Evolutionary conservation across 2,329 filamentous ascomycete genomes (phyloP), one percentile per base, ranked within the genome.

Genomic region (Elsinoe australis): DNA sequence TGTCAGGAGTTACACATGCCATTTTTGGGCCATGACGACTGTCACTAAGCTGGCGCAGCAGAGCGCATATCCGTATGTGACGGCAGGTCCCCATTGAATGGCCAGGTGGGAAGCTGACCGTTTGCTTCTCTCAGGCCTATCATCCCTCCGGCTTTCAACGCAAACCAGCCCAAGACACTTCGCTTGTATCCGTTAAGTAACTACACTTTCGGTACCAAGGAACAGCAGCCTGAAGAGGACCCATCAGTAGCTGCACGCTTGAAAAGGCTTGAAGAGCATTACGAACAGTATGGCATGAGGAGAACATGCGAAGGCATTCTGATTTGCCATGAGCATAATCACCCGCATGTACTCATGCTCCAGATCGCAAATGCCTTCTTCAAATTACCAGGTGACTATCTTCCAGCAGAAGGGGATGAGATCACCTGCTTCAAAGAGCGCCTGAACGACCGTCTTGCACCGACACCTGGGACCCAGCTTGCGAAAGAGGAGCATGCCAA

Each of bases 351-450:
- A 55, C 73, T 98, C 56, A 96, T 98, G 92, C 77, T 98, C 54
- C 92, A 98, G 74, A 98, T 98, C 61, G 92, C 92, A 47, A 98
- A 98, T 67, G 90, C 92, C 18, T 98, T 98, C 72, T 98, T 98
- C 74, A 98, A 98, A 72, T 78, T 98, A 42, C 92, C 92, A 0
- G 92, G 92, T 51, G 92, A 96, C 69, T 98, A 96, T 65, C 79
- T 98, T 35, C 79, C 82, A 48, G 84, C 85, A 34, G 85, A 87
- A 56, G 90, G 94, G 59, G 87, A 94, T 55, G 92, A 98, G 71
- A 76, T 95, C 49, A 80, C 85, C 50, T 92, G 90, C n/a, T 96
- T 98, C 78, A 95, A 95, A 72, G 72, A 79, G 36, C 82, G 90
- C 28, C 75, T 98, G 51, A 94, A 96, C 65, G 90, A 96, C 70